Evolutionary conservation across 495 filamentous ascomycete species (phyloP).

Genomic region (Daldinia childiae): DNA sequence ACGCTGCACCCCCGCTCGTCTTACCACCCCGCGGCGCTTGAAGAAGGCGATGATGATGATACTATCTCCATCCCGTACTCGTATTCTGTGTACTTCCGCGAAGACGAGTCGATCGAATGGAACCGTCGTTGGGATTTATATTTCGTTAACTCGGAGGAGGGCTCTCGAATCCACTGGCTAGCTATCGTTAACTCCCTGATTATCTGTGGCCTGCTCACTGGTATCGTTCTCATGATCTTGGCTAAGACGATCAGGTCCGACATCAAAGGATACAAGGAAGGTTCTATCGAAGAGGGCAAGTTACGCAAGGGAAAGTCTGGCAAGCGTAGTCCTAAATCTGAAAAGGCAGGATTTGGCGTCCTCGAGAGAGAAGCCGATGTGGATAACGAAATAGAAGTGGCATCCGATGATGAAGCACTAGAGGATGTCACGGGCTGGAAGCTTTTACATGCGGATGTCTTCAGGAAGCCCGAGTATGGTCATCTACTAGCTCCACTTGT

Average conservation of each 20-base stretch:
- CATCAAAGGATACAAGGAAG: slow-evolving; percentile 76
- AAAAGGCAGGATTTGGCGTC: slow-evolving; percentile 67
- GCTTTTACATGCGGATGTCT: slow-evolving; percentile 93
- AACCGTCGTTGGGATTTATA: slow-evolving; percentile 90
- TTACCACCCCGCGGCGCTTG: slow-evolving; percentile 63
- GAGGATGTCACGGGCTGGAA: slow-evolving; percentile 96
- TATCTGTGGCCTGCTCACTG: slow-evolving; percentile 83
- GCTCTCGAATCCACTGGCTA: slow-evolving; percentile 87
- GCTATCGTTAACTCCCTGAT: slow-evolving; percentile 91
- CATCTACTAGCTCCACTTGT: slow-evolving; percentile 84
- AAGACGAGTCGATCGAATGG: slow-evolving; percentile 87
- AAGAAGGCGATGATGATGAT: slow-evolving; percentile 68
- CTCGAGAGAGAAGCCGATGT: slow-evolving; percentile 72
- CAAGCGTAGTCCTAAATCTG: slow-evolving; percentile 54
- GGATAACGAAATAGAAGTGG: slow-evolving; percentile 63
- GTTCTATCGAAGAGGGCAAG: slow-evolving; percentile 73
- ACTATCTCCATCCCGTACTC: slow-evolving; percentile 85
- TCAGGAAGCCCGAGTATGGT: slow-evolving; percentile 78
- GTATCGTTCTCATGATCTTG: slow-evolving; percentile 86
- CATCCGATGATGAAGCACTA: slow-evolving; percentile 77
- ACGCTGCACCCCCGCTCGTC: slow-evolving; percentile 68
- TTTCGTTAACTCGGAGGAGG: slow-evolving; percentile 90
- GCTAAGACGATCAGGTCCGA: slow-evolving; percentile 83
- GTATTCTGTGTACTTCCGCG: slow-evolving; percentile 92
- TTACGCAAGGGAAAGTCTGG: slow-evolving; percentile 46